Conservation (phyloP, 257 asterid species). For the Salvia hispanica region DNA sequence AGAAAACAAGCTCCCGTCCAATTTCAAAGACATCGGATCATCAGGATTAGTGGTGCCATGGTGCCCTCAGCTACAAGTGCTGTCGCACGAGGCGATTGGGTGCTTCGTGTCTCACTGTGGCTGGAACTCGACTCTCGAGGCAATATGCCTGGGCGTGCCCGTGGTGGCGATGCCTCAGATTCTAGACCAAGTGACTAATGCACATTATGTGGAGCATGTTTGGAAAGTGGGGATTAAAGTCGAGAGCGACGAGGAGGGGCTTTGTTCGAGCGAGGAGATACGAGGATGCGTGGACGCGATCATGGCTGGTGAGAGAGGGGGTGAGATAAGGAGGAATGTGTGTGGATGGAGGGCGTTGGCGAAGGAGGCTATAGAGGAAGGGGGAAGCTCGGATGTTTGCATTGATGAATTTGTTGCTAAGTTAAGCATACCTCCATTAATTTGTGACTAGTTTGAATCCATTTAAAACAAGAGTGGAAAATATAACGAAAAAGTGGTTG, state of each 20-base stretch:
- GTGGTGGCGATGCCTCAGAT: slow-evolving; percentile 61
- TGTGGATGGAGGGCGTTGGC: slow-evolving; percentile 45
- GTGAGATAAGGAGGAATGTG: slow-evolving; percentile 40
- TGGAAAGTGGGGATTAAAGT: slow-evolving; percentile 52
- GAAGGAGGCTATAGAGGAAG: slow-evolving; percentile 45
- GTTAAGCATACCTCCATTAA: background rate
- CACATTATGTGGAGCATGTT: slow-evolving; percentile 53
- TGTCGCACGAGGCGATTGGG: slow-evolving; percentile 50
- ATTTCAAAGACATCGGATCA: slow-evolving; percentile 8
- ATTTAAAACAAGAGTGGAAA: background rate
- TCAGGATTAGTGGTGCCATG: slow-evolving; percentile 50
- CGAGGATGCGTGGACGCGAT: slow-evolving; percentile 40
- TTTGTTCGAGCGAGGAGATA: slow-evolving; percentile 42
- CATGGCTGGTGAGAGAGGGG: slow-evolving; percentile 40
- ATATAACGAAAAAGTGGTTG: background rate
- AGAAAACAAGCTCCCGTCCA: slow-evolving; percentile 41
- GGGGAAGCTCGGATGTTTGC: slow-evolving; percentile 52
- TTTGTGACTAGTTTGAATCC: background rate
- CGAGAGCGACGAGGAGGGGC: slow-evolving; percentile 36
- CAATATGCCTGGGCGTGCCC: slow-evolving; percentile 53
- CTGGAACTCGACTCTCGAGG: slow-evolving; percentile 62
- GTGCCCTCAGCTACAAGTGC: slow-evolving; percentile 58
- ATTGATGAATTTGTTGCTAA: slow-evolving; percentile 45
- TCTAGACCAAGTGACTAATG: slow-evolving; percentile 54
- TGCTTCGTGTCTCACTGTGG: slow-evolving; percentile 63